Conservation (phyloP, 148 eudicot genomes). For the Pouteria glomerata region DNA sequence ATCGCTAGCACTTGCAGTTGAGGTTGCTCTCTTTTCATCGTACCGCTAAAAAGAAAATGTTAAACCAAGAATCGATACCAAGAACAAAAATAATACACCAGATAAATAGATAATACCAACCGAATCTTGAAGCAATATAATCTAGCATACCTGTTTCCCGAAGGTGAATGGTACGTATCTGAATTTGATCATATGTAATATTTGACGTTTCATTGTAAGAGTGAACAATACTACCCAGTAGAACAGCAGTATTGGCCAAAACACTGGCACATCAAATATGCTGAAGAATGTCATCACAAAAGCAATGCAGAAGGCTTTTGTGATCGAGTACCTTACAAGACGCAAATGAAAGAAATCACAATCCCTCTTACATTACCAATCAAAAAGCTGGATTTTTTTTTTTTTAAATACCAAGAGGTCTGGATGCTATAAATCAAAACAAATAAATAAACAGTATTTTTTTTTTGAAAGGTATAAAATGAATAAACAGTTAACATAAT, state of each 20-base stretch:
- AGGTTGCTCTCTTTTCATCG: slow-evolving; percentile 24
- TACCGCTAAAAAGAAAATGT: slow-evolving; percentile 30
- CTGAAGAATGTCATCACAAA: slow-evolving; percentile 46
- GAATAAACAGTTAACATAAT: too few species aligned
- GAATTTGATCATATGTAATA: slow-evolving; percentile 59
- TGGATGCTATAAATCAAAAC: too few species aligned
- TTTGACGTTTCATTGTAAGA: slow-evolving; percentile 59
- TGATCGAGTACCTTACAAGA: slow-evolving; percentile 41
- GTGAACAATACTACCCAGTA: slow-evolving; percentile 60
- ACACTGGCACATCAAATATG: slow-evolving; percentile 59
- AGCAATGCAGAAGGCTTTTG: too few species aligned
- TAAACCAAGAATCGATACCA: slow-evolving; percentile 3
- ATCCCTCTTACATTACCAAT: background rate
- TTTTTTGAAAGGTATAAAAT: too few species aligned
- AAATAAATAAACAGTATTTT: background rate
- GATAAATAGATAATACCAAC: background rate
- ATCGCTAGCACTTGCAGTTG: slow-evolving; percentile 31
- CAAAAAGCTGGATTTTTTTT: background rate
- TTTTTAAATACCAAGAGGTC: background rate
- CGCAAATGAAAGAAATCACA: background rate
- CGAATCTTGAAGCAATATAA: background rate
- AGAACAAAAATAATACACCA: background rate
- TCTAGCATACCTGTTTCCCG: slow-evolving; percentile 47
- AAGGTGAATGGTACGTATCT: slow-evolving; percentile 57
- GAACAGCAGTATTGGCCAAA: slow-evolving; percentile 60